Evolutionary conservation across 192 early-diverging fungal genomes (phyloP), one percentile per base, ranked within the genome.

Genomic region (Coemansia sp.): DNA sequence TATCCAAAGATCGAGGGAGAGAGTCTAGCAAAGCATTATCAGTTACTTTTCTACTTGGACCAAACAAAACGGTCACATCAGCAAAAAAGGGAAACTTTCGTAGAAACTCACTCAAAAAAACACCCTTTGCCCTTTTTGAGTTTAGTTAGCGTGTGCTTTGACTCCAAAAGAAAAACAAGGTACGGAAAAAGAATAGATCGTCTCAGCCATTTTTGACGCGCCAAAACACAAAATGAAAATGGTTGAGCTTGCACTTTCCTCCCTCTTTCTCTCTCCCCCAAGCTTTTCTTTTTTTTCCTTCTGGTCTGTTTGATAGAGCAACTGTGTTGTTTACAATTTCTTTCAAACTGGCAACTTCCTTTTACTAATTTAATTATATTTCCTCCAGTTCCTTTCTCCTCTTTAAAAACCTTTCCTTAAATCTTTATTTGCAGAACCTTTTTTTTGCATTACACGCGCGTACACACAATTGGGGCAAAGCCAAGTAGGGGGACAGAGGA

Each of bases 351-450:
- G 7, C 18, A 23, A 52, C 52, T 50, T 63, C 47, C 31, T 52
- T 68, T 68, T 7, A n/a, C 55, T 61, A 56, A 30, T 62, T 59
- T 67, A 62, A 14, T 69, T 16, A 41, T 27, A 21, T 34, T 51
- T 62, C 41, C 14, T 23, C 1, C 3, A 14, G 41, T 51, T 19
- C 31, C 16, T 21, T 55, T 26, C 12, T 16, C 55, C 28, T 12
- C 22, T 19, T 24, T 41, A 48, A 28, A 21, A 44, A 16, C 8
- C 38, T 44, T 44, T 44, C 6, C 6, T 30, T 4, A 30, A 30
- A 30, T 30, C 28, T 44, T 16, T 34, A 34, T 34, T 44, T 44
- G 38, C 38, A 3, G 12, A 44, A 7, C 34, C 34, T 12, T 12
- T 7, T 7, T 7, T 31, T 31, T 31, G 7, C 7, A 10, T 34